phyloP scores from a whole-genome alignment of 116 monocot genomes.

The Iris pallida region DNA sequence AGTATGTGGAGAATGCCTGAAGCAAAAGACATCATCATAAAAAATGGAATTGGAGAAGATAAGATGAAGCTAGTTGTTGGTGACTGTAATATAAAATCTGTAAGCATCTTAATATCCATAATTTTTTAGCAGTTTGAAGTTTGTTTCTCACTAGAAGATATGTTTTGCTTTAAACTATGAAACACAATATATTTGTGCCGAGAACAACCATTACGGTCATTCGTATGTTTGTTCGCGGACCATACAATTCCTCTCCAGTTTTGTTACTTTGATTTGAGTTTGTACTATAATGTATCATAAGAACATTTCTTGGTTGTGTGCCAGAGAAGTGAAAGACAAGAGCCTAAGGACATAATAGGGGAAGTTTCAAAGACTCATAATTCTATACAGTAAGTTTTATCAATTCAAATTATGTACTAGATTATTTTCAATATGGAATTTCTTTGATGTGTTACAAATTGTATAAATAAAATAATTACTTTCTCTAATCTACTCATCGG shows the following conservation, averaged over 20 bases:
- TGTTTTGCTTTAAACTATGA: too few relatives aligned
- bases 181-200: too few relatives aligned
- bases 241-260: neutral
- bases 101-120: conserved; percentile 26
- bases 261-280: neutral
- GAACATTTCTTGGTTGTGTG: neutral
- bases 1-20: conserved; percentile 83
- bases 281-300: neutral
- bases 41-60: conserved; percentile 30
- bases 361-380: conserved; percentile 55
- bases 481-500: neutral
- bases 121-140: neutral
- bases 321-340: conserved; percentile 45
- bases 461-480: too few relatives aligned
- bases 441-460: too few relatives aligned
- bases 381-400: conserved; percentile 55
- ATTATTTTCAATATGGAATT: too few relatives aligned
- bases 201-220: too few relatives aligned
- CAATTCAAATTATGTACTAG: neutral
- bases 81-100: conserved; percentile 49
- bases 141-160: neutral
- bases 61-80: conserved; percentile 38
- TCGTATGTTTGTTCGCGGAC: neutral
- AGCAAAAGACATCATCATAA: conserved; percentile 43
- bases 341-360: conserved; percentile 31